A percentile compares a stretch with the other conserved stretches of the same genome.
These are phyloP conservation scores for Physcomitrellopsis africana DNA, from an alignment of 225 moss, liverwort and hornwort genomes.

Conservation along the genomic window DNA sequence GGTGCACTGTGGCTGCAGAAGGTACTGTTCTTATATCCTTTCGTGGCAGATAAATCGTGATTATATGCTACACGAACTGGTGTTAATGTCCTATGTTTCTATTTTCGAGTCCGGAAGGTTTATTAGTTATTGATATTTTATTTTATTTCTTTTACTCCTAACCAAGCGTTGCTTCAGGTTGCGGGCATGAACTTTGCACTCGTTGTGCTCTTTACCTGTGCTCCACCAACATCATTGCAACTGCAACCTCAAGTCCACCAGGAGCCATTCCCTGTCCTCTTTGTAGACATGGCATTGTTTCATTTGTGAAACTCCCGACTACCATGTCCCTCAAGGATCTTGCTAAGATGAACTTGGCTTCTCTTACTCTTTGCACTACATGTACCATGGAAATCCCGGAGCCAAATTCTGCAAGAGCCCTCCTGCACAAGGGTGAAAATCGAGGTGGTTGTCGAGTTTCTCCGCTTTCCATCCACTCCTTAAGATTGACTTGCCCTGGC, in stretches of 20 bases:
- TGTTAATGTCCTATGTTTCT: too few species aligned
- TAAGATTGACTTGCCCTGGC: constrained; percentile 82
- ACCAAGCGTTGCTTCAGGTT: constrained; percentile 55
- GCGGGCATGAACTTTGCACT: constrained; percentile 91
- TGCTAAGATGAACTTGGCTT: constrained; percentile 67
- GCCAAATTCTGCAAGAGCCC: constrained; percentile 71
- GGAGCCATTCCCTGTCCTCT: constrained; percentile 91
- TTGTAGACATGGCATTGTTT: constrained; percentile 83
- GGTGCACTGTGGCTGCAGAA: constrained; percentile 92
- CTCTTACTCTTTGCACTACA: constrained; percentile 86
- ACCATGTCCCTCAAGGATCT: constrained; percentile 84
- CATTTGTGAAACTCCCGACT: constrained; percentile 76
- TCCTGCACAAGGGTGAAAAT: constrained; percentile 78
- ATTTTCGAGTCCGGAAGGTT: too few species aligned
- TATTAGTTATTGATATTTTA: background rate
- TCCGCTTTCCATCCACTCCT: constrained; percentile 69
- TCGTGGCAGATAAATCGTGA: background rate
- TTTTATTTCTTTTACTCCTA: constrained; percentile 16
- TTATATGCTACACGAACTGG: background rate
- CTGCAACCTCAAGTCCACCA: constrained; percentile 70
- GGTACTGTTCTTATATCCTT: constrained; percentile 38
- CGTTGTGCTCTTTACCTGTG: constrained; percentile 95
- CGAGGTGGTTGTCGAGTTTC: constrained; percentile 80
- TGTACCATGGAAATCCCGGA: constrained; percentile 86
- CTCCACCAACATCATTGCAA: constrained; percentile 80